phyloP scores from a whole-genome alignment of 2,329 filamentous ascomycete species.

The Gnomoniopsis smithogilvyi region DNA sequence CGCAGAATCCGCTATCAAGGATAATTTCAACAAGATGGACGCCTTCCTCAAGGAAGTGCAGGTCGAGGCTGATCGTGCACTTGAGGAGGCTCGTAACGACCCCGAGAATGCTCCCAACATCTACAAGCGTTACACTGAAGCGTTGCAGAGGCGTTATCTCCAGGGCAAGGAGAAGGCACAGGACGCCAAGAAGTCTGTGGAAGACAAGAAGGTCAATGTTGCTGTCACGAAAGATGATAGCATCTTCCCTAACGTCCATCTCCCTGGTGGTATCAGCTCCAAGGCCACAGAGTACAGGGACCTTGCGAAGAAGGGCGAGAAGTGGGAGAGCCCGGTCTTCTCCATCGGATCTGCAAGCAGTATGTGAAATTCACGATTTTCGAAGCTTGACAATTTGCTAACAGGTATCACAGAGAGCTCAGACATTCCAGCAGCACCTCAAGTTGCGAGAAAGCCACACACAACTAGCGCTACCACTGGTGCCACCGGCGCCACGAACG shows the following conservation, averaged over 20 bases:
- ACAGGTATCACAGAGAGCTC: conserved; percentile 45
- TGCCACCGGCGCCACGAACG: conserved; percentile 19
- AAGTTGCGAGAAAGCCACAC: not conserved
- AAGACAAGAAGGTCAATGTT: conserved; percentile 74
- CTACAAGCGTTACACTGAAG: conserved; percentile 78
- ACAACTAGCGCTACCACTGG: conserved; percentile 14
- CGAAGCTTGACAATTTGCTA: not conserved
- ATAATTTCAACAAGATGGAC: conserved; percentile 76
- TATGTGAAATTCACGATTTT: not conserved
- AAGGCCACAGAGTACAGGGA: conserved; percentile 95
- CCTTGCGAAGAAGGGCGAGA: conserved; percentile 80
- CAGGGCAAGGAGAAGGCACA: conserved; percentile 77
- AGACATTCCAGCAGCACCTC: conserved; percentile 55
- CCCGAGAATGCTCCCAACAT: conserved; percentile 76
- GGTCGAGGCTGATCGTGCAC: conserved; percentile 73
- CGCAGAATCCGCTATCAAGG: conserved; percentile 83
- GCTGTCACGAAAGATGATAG: conserved; percentile 86
- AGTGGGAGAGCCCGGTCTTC: conserved; percentile 95
- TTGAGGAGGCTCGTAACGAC: conserved; percentile 62
- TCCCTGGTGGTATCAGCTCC: conserved; percentile 84
- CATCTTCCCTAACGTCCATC: conserved; percentile 79
- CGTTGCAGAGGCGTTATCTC: conserved; percentile 69
- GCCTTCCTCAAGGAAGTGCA: conserved; percentile 72
- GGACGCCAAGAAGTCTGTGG: conserved; percentile 47
- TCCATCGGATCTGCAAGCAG: conserved; percentile 72